Evolutionary conservation across 164 flowering plant species (phyloP), one percentile per base, ranked within the genome.

Genomic region (Umbellularia californica): DNA sequence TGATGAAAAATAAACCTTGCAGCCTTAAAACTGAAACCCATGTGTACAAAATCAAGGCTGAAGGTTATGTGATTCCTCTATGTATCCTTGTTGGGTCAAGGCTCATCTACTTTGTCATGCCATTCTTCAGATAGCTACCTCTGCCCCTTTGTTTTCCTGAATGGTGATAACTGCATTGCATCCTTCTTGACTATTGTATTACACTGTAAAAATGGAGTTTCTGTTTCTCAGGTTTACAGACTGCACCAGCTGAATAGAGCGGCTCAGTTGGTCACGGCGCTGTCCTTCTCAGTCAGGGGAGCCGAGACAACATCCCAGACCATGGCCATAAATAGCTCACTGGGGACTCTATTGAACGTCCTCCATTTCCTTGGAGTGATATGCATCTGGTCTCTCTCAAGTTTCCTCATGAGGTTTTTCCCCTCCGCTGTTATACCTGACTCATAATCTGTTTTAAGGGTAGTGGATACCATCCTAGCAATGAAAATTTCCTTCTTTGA

Each of bases 191-290:
- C 47, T 41, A 41, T 41, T 41, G 5, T 41, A 41, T 41, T 41
- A 9, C 47, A 41, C 47, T 9, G n/a, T 55, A 55, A 55, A 55
- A 14, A 5, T 15, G 9, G 65, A 1, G 10, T 63, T 50, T 4
- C 64, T 50, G 60, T 76, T 58, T 63, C 63, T 70, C 88, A 95
- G 97, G 89, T 95, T 67, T 93, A 95, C 80, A 87, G 97, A 77
- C 81, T 95, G 75, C 98, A 95, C 80, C 98, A 95, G 77, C 84
- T 95, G 81, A 95, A 95, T 75, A 86, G 99, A 84, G 99, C 99
- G 69, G 95, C 95, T 51, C 99, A 95, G 80, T 83, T 95, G 81
- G 99, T 95, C 75, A 95, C 97, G 25, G 99, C 99, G 51, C 82
- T 95, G 71, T 93, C 97, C 58, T 93, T 90, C 81, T 90, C 99